phyloP scores from a whole-genome alignment of 2,329 filamentous ascomycete species.

The Penicillium verrucosum region DNA sequence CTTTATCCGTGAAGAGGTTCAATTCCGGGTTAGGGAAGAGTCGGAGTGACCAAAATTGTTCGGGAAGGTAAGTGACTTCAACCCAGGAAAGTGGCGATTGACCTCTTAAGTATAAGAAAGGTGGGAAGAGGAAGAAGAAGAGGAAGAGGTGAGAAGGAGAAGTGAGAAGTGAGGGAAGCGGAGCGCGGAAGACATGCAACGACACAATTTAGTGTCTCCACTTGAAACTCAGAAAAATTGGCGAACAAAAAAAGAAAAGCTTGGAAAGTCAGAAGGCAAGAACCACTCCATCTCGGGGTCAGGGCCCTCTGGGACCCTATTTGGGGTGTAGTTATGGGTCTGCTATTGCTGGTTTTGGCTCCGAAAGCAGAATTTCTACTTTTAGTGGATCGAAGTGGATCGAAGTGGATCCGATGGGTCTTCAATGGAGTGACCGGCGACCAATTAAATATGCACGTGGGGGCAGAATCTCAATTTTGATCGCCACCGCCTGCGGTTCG shows the following conservation, averaged over 20 bases:
- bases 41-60: constrained; percentile 1
- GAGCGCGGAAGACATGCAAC: background rate
- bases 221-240: background rate
- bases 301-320: background rate
- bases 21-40: background rate
- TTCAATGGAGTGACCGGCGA: constrained; percentile 9
- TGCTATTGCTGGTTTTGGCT: background rate
- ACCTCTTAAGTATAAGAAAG: background rate
- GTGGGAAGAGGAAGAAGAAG: background rate
- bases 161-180: background rate
- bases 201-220: background rate
- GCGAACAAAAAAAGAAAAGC: constrained; percentile 5
- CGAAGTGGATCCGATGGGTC: constrained; percentile 9
- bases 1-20: constrained; percentile 1
- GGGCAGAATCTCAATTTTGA: constrained; percentile 25
- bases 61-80: background rate
- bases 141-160: background rate
- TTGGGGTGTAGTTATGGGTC: background rate
- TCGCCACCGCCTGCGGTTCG: constrained; percentile 8
- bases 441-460: constrained; percentile 35
- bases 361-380: constrained; percentile 4
- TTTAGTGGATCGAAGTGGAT: constrained; percentile 8
- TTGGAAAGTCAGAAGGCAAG: background rate
- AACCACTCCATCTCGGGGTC: background rate
- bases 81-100: background rate